Base-by-base conservation (phyloP, 495 filamentous ascomycete species). In the Lepraria neglecta region DNA sequence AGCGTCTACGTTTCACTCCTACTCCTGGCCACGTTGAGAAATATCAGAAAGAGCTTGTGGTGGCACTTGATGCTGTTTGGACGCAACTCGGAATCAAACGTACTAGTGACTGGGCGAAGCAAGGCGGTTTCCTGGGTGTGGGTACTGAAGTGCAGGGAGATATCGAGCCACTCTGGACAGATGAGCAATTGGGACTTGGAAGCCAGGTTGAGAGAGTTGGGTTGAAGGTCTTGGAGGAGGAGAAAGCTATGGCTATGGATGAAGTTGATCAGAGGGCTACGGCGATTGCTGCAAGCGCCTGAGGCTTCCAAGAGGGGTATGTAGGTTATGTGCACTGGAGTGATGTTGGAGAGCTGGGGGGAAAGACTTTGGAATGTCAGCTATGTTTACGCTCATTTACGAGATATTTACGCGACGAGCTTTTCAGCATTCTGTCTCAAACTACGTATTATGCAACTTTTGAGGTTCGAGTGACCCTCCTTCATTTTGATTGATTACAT, bases 91-190 rank as follows among this genome's bases (percentile, higher is more conserved):
- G 84, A 30, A 91, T 98, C 76, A 96, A 96, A 77, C 83, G 91
- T 56, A 90, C 92, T 43, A 87, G 83, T 64, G 89, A 94, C 62
- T 97, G 94, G 94, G 84, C 87, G n/a, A 81, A 80, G 33, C 79
- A 92, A 68, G 94, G 95, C 9, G 95, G 94, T 5, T 95, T 96
- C 68, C 89, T 96, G 55, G 92, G 92, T 45, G 92, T 97, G 21
- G 92, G 92, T 30, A 85, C 87, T 40, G 75, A 85, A 48, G 81
- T 78, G 12, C 76, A 80, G 47, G 77, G 73, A 45, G 78, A 77
- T 21, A 77, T 83, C 64, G 77, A 84, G 67, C 84, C 84, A 45
- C 85, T 97, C 40, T 97, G 92, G 92, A 89, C 89, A 24, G 84
- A 95, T 66, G 76, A 82, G 66, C 92, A 97, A 78, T 81, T 97